Conservation (phyloP, 345 rosid species). For the Salix purpurea region DNA sequence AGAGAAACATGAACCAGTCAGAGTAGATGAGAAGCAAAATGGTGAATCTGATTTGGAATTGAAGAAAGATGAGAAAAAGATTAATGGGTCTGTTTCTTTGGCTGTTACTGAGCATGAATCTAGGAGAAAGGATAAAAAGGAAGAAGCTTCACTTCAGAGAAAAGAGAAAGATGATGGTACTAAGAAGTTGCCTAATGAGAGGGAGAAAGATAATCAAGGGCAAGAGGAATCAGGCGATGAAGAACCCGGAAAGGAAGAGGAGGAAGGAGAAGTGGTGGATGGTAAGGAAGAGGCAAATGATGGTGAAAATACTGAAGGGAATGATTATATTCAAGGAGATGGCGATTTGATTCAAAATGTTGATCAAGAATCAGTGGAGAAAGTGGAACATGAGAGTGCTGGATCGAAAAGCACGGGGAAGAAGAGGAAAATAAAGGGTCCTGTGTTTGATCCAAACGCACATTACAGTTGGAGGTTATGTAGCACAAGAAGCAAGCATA, state of each 20-base stretch:
- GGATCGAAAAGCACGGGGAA: slow-evolving; percentile 25
- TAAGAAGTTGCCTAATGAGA: slow-evolving; percentile 32
- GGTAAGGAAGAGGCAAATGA: slow-evolving; percentile 46
- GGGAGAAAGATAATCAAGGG: slow-evolving; percentile 34
- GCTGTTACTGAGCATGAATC: slow-evolving; percentile 41
- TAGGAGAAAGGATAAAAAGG: slow-evolving; percentile 38
- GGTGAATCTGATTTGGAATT: slow-evolving; percentile 32
- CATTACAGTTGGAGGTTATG: slow-evolving; percentile 82
- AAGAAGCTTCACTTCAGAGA: slow-evolving; percentile 32
- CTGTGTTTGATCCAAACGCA: slow-evolving; percentile 77
- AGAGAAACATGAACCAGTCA: slow-evolving; percentile 27
- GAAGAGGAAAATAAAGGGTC: slow-evolving; percentile 73
- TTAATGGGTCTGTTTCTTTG: slow-evolving; percentile 38
- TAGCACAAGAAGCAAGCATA: slow-evolving; percentile 81
- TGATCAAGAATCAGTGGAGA: slow-evolving; percentile 46
- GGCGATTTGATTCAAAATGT: slow-evolving; percentile 38
- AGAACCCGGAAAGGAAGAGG: slow-evolving; percentile 40
- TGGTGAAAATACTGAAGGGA: slow-evolving; percentile 36
- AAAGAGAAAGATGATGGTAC: slow-evolving; percentile 25
- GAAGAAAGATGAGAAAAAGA: slow-evolving; percentile 35
- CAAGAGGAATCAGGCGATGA: slow-evolving; percentile 42
- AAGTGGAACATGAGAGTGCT: slow-evolving; percentile 40
- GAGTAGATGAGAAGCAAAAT: slow-evolving; percentile 23
- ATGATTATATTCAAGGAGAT: slow-evolving; percentile 39
- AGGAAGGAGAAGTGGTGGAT: slow-evolving; percentile 46